Percentiles rank a stretch among this genome's conserved stretches.
Conservation (phyloP, 1,284 basidiomycete species). For the Hypsizygus ulmarius region DNA sequence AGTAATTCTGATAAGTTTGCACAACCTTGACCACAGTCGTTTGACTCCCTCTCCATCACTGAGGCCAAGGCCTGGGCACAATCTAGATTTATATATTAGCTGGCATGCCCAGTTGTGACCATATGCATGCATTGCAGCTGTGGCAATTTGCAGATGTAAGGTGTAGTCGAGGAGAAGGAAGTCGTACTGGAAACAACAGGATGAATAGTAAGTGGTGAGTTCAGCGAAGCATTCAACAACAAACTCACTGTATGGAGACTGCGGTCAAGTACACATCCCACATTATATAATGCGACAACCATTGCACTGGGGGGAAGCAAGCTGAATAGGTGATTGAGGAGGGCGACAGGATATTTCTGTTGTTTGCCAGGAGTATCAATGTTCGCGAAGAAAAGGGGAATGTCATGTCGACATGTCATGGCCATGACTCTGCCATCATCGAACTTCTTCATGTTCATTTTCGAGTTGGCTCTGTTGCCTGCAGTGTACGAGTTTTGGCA, state of each 20-base stretch:
- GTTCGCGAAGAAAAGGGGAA: slow-evolving; percentile 35
- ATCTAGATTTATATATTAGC: slow-evolving; percentile 34
- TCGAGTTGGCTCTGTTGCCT: slow-evolving; percentile 10
- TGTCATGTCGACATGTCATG: slow-evolving; percentile 37
- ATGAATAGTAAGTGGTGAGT: too few relatives aligned
- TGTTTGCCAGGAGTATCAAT: slow-evolving; percentile 41
- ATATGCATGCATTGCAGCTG: slow-evolving; percentile 40
- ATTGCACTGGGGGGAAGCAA: slow-evolving; percentile 30
- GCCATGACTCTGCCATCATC: slow-evolving; percentile 9
- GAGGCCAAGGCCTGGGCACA: slow-evolving; percentile 29
- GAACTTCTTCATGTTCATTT: slow-evolving; percentile 13
- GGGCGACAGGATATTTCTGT: slow-evolving; percentile 36
- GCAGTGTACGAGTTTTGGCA: slow-evolving; percentile 12
- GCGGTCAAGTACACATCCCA: slow-evolving; percentile 38
- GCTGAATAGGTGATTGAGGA: slow-evolving; percentile 29
- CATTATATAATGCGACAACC: slow-evolving; percentile 34
- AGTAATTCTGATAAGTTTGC: slow-evolving; percentile 31
- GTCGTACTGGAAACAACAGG: slow-evolving; percentile 30
- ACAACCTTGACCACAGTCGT: slow-evolving; percentile 32
- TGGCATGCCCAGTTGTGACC: slow-evolving; percentile 42
- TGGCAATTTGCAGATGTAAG: slow-evolving; percentile 28
- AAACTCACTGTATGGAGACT: slow-evolving; percentile 28
- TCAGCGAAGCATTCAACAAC: too few relatives aligned
- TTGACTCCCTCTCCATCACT: slow-evolving; percentile 38
- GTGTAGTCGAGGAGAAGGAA: slow-evolving; percentile 25